Conservation (phyloP, 208 protist species). For the Trypanosomatidae sp. region DNA sequence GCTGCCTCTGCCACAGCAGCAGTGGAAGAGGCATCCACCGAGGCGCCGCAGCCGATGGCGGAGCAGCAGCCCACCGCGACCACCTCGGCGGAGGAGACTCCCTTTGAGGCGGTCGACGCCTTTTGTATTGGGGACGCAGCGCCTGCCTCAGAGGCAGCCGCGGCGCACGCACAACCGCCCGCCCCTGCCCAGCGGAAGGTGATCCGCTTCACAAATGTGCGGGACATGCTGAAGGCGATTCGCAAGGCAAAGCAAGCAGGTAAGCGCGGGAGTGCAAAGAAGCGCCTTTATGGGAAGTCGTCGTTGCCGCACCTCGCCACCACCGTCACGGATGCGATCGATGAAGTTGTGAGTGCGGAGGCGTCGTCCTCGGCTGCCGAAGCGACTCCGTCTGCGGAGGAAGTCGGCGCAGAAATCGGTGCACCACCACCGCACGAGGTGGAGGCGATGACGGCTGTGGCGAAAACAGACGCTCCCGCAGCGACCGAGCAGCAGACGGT, state of each 20-base stretch:
- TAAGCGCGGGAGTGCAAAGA: slow-evolving; percentile 1
- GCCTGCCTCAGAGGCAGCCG: background rate
- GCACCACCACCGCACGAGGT: slow-evolving; percentile 7
- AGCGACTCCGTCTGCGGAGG: slow-evolving; percentile 15
- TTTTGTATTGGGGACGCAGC: background rate
- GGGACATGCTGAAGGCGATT: slow-evolving; percentile 6
- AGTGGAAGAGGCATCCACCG: background rate
- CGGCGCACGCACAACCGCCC: background rate
- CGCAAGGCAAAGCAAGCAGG: slow-evolving; percentile 5
- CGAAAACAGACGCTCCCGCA: slow-evolving; percentile 11
- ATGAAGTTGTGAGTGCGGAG: background rate
- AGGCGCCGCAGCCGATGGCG: background rate
- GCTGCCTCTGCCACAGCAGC: background rate
- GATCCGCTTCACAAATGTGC: slow-evolving; percentile 8
- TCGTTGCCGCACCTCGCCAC: background rate
- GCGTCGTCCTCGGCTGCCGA: slow-evolving; percentile 2
- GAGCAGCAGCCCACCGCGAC: background rate
- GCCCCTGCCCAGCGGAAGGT: background rate
- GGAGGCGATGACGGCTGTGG: slow-evolving; percentile 13
- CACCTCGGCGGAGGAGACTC: background rate
- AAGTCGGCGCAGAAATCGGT: slow-evolving; percentile 3
- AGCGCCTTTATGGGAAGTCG: background rate
- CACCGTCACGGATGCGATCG: background rate
- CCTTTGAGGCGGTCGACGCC: background rate
- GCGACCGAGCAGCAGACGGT: slow-evolving; percentile 7